phyloP scores from a whole-genome alignment of 2,329 filamentous ascomycete species.

The Stylonectria norvegica region DNA sequence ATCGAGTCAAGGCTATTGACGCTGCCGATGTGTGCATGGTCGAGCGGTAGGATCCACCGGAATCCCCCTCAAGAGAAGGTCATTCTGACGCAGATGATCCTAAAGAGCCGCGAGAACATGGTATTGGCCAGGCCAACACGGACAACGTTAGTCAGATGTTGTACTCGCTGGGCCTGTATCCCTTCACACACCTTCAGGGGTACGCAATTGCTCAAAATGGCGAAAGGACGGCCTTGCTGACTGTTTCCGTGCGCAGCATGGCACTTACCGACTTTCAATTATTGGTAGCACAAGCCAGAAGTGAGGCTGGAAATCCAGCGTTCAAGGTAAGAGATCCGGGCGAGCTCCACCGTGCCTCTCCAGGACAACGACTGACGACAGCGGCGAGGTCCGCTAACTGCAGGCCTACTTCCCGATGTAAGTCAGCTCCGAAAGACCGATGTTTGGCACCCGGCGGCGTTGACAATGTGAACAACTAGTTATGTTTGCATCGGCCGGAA shows the following conservation, averaged over 20 bases:
- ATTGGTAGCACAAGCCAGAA: slow-evolving; percentile 53
- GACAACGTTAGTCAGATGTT: slow-evolving; percentile 54
- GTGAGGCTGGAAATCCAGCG: slow-evolving; percentile 50
- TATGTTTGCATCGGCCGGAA: slow-evolving; percentile 64
- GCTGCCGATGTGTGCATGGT: slow-evolving; percentile 68
- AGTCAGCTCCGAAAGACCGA: slow-evolving; percentile 28
- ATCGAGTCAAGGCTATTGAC: slow-evolving; percentile 64
- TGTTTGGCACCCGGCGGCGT: neutral
- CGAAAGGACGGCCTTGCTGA: slow-evolving; percentile 2
- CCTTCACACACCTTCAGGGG: slow-evolving; percentile 50
- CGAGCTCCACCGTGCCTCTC: neutral
- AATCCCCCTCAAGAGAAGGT: neutral
- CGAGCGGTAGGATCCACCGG: slow-evolving; percentile 49
- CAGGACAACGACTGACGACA: slow-evolving; percentile 5
- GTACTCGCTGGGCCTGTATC: slow-evolving; percentile 54
- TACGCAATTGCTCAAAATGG: slow-evolving; percentile 31
- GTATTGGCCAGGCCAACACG: slow-evolving; percentile 52
- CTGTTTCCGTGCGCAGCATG: slow-evolving; percentile 44
- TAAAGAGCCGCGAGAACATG: slow-evolving; percentile 47
- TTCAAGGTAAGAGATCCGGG: slow-evolving; percentile 48
- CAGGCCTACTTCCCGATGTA: slow-evolving; percentile 62
- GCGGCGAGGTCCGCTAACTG: neutral
- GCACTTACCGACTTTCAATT: slow-evolving; percentile 54
- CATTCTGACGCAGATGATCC: slow-evolving; percentile 3
- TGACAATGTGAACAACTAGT: slow-evolving; percentile 33